Evolutionary conservation across 176 grass and related monocot genomes (phyloP).

Genomic region (Oryza australiensis): DNA sequence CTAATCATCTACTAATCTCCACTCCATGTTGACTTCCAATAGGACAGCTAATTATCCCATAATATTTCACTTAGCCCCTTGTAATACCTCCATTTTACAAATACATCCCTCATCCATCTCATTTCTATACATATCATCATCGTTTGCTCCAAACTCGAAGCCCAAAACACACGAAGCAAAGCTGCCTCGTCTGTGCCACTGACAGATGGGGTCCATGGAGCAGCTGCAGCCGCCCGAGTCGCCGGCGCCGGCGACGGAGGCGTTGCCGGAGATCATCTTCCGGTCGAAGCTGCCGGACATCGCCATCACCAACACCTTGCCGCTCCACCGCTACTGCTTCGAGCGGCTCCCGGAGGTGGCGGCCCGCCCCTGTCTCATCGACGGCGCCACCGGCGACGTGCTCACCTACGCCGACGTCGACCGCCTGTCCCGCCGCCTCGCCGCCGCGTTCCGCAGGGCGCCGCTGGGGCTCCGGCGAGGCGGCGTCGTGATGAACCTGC

Average conservation of each 20-base stretch:
- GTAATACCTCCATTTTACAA: neutral
- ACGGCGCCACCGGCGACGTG: constrained; percentile 40
- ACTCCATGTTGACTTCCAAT: neutral
- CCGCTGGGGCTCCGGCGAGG: constrained; percentile 42
- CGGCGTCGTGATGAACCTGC: constrained; percentile 63
- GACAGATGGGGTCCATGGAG: constrained; percentile 23
- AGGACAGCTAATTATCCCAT: neutral
- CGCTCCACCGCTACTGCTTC: constrained; percentile 49
- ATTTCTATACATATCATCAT: constrained; percentile 4
- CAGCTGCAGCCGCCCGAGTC: neutral
- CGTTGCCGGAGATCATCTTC: constrained; percentile 43
- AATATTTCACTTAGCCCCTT: neutral
- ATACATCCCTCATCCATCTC: neutral
- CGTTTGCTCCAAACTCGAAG: neutral
- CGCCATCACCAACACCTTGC: constrained; percentile 55
- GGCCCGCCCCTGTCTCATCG: constrained; percentile 33
- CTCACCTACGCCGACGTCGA: constrained; percentile 45
- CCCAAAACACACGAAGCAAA: neutral
- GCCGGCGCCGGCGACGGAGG: no score
- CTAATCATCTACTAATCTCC: neutral
- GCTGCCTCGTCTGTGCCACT: neutral
- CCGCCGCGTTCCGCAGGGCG: constrained; percentile 19
- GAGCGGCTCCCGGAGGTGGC: constrained; percentile 49
- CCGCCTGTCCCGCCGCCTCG: constrained; percentile 27
- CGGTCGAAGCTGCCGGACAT: constrained; percentile 46